These are phyloP conservation scores for Detonula confervacea DNA, from an alignment of 352 stramenopile genomes.

Conservation along the genomic window DNA sequence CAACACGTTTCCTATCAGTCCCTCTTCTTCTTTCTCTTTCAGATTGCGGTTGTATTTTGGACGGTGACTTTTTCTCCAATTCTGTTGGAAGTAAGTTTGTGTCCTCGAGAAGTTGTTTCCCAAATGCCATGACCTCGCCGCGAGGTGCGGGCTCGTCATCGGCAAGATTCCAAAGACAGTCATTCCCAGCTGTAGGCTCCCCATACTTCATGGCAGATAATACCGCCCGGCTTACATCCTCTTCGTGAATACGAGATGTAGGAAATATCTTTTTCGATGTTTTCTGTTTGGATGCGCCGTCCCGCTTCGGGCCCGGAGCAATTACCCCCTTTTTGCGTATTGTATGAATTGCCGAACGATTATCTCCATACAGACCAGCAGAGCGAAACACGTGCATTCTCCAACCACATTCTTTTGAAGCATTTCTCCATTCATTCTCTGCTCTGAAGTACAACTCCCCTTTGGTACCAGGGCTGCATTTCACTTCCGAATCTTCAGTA, in stretches of 20 bases:
- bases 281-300: not conserved
- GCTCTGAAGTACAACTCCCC: slow-evolving; percentile 43
- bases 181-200: slow-evolving; percentile 5
- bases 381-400: slow-evolving; percentile 72
- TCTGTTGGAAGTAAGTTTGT: slow-evolving; percentile 14
- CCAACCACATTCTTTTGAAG: slow-evolving; percentile 17
- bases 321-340: slow-evolving; percentile 34
- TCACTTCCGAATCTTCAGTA: slow-evolving; percentile 65
- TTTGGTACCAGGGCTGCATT: slow-evolving; percentile 48
- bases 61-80: not conserved
- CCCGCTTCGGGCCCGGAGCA: not conserved
- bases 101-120: slow-evolving; percentile 46
- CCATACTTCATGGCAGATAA: slow-evolving; percentile 49
- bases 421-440: slow-evolving; percentile 50
- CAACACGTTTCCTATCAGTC: slow-evolving; percentile 65
- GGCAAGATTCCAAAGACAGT: slow-evolving; percentile 70
- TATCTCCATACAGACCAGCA: slow-evolving; percentile 72
- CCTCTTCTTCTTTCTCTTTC: slow-evolving; percentile 55
- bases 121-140: slow-evolving; percentile 64
- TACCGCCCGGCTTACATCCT: slow-evolving; percentile 64
- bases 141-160: slow-evolving; percentile 67
- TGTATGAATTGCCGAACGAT: slow-evolving; percentile 70
- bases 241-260: slow-evolving; percentile 71
- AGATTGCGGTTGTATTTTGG: not conserved
- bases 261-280: slow-evolving; percentile 33